Evolutionary conservation across 768 basidiomycete genomes (phyloP).

Genomic region (Pilatotrama ljubarskyi): DNA sequence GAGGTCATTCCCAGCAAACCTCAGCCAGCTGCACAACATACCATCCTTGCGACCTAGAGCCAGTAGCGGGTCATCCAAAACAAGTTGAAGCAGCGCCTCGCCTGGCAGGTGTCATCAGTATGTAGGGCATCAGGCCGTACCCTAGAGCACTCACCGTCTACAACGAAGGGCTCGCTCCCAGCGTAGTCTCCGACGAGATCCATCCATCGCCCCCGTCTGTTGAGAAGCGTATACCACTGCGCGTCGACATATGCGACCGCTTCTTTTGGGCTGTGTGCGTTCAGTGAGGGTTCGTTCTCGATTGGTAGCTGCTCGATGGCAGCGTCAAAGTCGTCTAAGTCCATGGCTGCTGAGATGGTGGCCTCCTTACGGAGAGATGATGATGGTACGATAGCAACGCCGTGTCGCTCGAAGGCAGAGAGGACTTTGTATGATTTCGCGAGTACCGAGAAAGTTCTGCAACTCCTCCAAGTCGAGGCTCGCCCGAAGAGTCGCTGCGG

Average conservation of each 20-base stretch:
- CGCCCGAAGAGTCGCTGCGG: slow-evolving; percentile 1
- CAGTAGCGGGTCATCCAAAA: slow-evolving; percentile 62
- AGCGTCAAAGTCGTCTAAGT: slow-evolving; percentile 41
- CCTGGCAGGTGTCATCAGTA: slow-evolving; percentile 47
- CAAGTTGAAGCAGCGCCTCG: slow-evolving; percentile 58
- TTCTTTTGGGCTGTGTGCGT: slow-evolving; percentile 4
- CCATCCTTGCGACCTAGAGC: slow-evolving; percentile 52
- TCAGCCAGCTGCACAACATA: slow-evolving; percentile 17
- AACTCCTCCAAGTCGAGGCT: background rate
- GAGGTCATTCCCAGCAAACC: too few species aligned
- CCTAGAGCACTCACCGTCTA: slow-evolving; percentile 51
- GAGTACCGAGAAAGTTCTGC: background rate
- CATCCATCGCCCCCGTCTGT: slow-evolving; percentile 55
- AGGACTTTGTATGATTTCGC: background rate
- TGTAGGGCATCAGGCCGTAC: slow-evolving; percentile 19
- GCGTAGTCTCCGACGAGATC: slow-evolving; percentile 73
- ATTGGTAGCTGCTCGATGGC: slow-evolving; percentile 5
- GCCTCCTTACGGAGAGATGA: background rate
- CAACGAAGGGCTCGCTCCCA: slow-evolving; percentile 61
- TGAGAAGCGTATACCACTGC: slow-evolving; percentile 40
- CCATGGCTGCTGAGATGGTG: slow-evolving; percentile 30
- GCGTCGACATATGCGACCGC: slow-evolving; percentile 32
- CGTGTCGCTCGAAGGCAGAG: background rate
- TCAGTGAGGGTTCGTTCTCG: background rate
- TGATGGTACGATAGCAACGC: background rate